Conservation (phyloP, 768 basidiomycete genomes). For the Clitopilus passeckerianus region DNA sequence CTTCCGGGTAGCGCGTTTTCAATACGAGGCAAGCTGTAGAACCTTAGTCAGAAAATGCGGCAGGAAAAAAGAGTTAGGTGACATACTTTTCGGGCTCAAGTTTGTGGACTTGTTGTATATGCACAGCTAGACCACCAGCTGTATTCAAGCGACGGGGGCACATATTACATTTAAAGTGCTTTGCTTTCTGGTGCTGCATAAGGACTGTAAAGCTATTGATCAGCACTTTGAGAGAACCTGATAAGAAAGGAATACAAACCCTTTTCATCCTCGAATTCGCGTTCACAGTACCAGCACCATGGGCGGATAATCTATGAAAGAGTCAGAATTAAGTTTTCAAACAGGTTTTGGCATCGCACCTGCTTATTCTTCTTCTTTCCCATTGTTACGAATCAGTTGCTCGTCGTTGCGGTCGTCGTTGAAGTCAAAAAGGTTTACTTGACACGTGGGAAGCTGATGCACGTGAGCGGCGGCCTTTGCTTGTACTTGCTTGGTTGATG, state of each 20-base stretch:
- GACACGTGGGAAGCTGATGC: conserved; percentile 2
- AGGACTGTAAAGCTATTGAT: conserved; percentile 57
- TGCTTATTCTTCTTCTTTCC: conserved; percentile 61
- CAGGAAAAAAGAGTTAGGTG: neutral
- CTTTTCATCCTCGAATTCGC: conserved; percentile 99
- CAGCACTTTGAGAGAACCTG: neutral
- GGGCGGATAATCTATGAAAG: conserved; percentile 66
- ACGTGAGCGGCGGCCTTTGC: conserved; percentile 2
- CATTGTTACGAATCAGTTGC: conserved; percentile 24
- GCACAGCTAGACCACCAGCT: conserved; percentile 95
- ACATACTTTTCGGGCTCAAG: conserved; percentile 90
- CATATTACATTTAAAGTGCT: conserved; percentile 97
- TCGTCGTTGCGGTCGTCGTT: conserved; percentile 2
- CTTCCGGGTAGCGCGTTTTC: conserved; percentile 96
- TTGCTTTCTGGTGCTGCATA: conserved; percentile 99
- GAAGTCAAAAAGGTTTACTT: neutral
- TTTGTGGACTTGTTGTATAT: conserved; percentile 98
- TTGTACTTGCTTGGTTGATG: neutral
- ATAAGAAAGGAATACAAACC: conserved; percentile 41
- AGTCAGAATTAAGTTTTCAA: neutral
- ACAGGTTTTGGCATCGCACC: conserved; percentile 20
- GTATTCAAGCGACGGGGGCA: conserved; percentile 95
- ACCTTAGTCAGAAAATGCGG: neutral
- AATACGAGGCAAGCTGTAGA: conserved; percentile 69
- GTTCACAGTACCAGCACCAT: conserved; percentile 99